Base-by-base conservation (phyloP, 768 basidiomycete genomes). In the Boletus vinaceobasis region DNA sequence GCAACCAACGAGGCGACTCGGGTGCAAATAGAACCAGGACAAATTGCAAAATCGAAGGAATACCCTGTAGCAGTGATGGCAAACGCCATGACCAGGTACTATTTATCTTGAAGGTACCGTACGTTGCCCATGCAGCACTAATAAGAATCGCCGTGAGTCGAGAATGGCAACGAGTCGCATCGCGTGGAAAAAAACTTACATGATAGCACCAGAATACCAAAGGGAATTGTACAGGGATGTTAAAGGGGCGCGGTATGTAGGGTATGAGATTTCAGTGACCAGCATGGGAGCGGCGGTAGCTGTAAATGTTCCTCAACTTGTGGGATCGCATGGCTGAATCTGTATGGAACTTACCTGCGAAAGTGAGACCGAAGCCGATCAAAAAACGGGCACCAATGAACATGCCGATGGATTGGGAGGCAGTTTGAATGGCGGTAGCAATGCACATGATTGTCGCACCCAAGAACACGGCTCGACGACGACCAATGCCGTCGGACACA, bases 251-350 rank as follows among this genome's bases (percentile, higher is more conserved):
- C 92, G 90, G 71, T 94, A 87, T 11, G 80, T 75, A 15, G 91
- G 92, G 69, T 93, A 93, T 1, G 91, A 79, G n/a, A 93, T 72
- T 72, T 94, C 92, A 46, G 90, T 87, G 51, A 93, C 84, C 73
- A 93, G 73, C 77, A 93, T 80, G 11, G 92, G 90, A 11, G 91
- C 90, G 48, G 89, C 84, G 62, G 83, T 85, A 26, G 81, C 82
- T 78, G 65, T 51, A 43, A 65, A 37, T 13, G 36, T 60, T 19
- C 42, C 40, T 55, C 23, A 55, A 5, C 27, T 39, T 35, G 36
- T 15, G n/a, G 7, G 7, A n/a, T 21, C 7, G 1, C 2, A 38
- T 1, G n/a, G n/a, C 38, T 9, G n/a, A 14, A 31, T 48, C 21
- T n/a, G 23, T 27, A 48, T 6, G 6, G 38, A 21, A 59, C 74